These are phyloP conservation scores for Lactarius sanguifluus DNA, from an alignment of 768 basidiomycete genomes.

Conservation along the genomic window DNA sequence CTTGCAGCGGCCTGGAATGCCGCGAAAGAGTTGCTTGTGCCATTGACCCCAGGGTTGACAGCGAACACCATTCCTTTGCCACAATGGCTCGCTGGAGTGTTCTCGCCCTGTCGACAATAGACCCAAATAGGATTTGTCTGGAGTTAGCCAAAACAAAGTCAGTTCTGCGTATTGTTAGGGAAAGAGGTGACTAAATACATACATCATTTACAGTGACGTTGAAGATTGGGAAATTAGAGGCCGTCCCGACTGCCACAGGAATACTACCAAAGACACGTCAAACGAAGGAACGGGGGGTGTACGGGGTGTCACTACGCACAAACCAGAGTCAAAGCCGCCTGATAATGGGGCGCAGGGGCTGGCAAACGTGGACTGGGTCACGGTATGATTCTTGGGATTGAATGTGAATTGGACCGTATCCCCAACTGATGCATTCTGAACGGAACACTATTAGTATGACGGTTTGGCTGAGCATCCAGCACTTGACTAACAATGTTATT, in stretches of 20 bases:
- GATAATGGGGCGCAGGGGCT: constrained; percentile 31
- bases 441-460: not conserved
- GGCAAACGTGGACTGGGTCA: constrained; percentile 35
- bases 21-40: constrained; percentile 12
- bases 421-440: constrained; percentile 27
- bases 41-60: constrained; percentile 30
- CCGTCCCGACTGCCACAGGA: constrained; percentile 30
- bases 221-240: constrained; percentile 25
- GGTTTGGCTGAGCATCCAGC: too few relatives aligned
- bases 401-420: constrained; percentile 34
- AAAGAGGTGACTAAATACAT: constrained; percentile 1
- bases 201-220: constrained; percentile 33
- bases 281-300: not conserved
- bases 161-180: not conserved
- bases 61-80: constrained; percentile 36
- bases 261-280: constrained; percentile 24
- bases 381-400: constrained; percentile 36
- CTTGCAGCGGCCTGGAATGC: constrained; percentile 12
- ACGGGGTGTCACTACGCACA: constrained; percentile 29
- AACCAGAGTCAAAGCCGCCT: constrained; percentile 35
- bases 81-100: constrained; percentile 26
- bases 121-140: constrained; percentile 33
- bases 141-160: not conserved
- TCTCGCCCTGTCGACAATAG: constrained; percentile 31
- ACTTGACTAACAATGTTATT: constrained; percentile 10